These are phyloP conservation scores for Dipteronia sinensis DNA, from an alignment of 345 rosid genomes.

Conservation along the genomic window DNA sequence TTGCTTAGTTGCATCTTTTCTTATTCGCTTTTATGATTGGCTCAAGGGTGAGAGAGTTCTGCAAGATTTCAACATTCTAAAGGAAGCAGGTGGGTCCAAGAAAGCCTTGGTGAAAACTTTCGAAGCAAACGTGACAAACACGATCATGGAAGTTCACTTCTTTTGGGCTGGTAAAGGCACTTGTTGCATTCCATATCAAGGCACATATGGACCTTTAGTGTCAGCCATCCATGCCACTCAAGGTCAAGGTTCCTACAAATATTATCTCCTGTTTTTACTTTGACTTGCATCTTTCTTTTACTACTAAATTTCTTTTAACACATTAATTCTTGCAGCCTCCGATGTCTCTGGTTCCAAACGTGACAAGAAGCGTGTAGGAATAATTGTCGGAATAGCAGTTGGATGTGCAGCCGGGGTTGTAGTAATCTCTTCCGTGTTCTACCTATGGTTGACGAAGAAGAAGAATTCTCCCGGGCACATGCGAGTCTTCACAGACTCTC, in stretches of 20 bases:
- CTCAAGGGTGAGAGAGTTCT: conserved; percentile 48
- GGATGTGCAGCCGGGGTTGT: conserved; percentile 35
- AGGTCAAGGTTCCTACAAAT: conserved; percentile 49
- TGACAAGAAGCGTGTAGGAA: conserved; percentile 29
- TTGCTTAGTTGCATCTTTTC: not conserved
- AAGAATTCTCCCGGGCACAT: conserved; percentile 15
- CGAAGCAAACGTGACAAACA: conserved; percentile 49
- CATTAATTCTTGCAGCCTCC: conserved; percentile 15
- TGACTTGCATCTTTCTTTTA: not conserved
- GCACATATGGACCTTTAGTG: conserved; percentile 56
- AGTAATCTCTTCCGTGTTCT: conserved; percentile 36
- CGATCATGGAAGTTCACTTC: conserved; percentile 52
- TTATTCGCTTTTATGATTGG: conserved; percentile 1
- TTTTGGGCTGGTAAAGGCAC: conserved; percentile 71
- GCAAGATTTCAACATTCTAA: conserved; percentile 46
- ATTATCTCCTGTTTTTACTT: not conserved
- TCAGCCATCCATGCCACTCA: conserved; percentile 54
- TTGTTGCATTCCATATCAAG: conserved; percentile 61
- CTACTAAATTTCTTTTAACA: not conserved
- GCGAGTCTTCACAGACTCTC: conserved; percentile 28
- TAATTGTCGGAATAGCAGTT: conserved; percentile 39
- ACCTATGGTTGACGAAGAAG: conserved; percentile 38
- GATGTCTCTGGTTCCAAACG: conserved; percentile 4
- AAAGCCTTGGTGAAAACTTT: conserved; percentile 43
- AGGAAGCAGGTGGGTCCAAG: conserved; percentile 58